Evolutionary conservation across 2,329 filamentous ascomycete species (phyloP).

Genomic region (Nemania serpens): DNA sequence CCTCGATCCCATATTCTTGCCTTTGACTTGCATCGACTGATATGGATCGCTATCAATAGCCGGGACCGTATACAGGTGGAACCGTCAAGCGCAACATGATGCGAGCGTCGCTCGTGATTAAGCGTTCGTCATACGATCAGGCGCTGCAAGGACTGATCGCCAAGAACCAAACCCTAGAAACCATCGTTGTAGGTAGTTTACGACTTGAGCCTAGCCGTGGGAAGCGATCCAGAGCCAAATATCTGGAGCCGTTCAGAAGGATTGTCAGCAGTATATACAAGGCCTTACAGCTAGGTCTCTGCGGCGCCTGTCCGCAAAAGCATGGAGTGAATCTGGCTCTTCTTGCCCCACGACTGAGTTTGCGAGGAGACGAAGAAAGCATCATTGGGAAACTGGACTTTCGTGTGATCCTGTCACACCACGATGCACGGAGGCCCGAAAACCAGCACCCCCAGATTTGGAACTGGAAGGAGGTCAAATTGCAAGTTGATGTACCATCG

Average conservation of each 20-base stretch:
- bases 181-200: slow-evolving; percentile 5
- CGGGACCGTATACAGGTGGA: not conserved
- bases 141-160: slow-evolving; percentile 3
- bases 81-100: slow-evolving; percentile 6
- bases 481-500: slow-evolving; percentile 4
- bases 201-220: slow-evolving; percentile 14
- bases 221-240: slow-evolving; percentile 4
- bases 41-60: not conserved
- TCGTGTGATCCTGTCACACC: slow-evolving; percentile 6
- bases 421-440: not conserved
- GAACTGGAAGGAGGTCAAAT: slow-evolving; percentile 10
- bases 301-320: not conserved
- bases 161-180: slow-evolving; percentile 13
- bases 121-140: slow-evolving; percentile 14
- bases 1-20: not conserved
- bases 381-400: slow-evolving; percentile 8
- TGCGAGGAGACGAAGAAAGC: slow-evolving; percentile 6
- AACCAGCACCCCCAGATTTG: not conserved
- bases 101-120: slow-evolving; percentile 12
- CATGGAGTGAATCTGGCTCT: slow-evolving; percentile 12
- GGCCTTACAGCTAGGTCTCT: slow-evolving; percentile 10
- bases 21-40: not conserved
- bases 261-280: slow-evolving; percentile 9
- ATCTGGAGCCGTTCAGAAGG: slow-evolving; percentile 2
- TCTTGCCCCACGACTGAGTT: not conserved